These are phyloP conservation scores for Raddia guianensis DNA, from an alignment of 176 grass and related monocot species.

Conservation along the genomic window DNA sequence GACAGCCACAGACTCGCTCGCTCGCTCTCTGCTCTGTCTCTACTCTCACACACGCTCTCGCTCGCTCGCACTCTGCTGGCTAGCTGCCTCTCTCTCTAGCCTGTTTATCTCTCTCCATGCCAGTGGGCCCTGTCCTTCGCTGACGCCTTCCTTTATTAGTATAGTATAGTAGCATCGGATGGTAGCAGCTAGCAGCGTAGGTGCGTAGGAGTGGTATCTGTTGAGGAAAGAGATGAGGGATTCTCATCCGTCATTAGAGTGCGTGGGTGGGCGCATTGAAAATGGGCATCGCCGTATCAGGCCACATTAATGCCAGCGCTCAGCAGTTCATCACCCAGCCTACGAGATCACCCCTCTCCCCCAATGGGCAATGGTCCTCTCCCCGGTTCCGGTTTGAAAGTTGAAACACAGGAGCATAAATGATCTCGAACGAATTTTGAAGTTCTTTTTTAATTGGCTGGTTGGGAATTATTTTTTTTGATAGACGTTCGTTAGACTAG, in stretches of 20 bases:
- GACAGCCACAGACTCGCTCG: too few relatives aligned
- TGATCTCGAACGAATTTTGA: too few relatives aligned
- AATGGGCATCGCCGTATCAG: conserved; percentile 13
- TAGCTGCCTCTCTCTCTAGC: neutral
- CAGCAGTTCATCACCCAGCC: neutral
- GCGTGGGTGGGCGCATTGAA: conserved; percentile 47
- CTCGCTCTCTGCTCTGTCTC: too few relatives aligned
- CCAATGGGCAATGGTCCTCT: too few relatives aligned
- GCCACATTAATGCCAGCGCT: conserved; percentile 37
- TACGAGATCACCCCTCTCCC: neutral
- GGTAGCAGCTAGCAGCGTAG: neutral
- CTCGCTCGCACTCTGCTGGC: neutral
- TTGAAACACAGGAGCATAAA: too few relatives aligned
- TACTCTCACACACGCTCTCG: neutral
- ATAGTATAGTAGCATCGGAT: neutral
- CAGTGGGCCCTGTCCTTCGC: neutral
- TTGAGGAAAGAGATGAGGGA: conserved; percentile 37
- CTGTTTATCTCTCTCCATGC: neutral
- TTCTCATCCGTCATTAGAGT: conserved; percentile 14
- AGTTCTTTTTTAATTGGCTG: too few relatives aligned
- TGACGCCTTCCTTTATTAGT: conserved; percentile 47
- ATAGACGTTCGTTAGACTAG: too few relatives aligned
- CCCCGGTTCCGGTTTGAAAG: too few relatives aligned
- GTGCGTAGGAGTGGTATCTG: conserved; percentile 20
- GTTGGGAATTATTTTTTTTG: too few relatives aligned